These are phyloP conservation scores for Spathaspora girioi DNA, from an alignment of 805 yeast species.

Conservation along the genomic window DNA sequence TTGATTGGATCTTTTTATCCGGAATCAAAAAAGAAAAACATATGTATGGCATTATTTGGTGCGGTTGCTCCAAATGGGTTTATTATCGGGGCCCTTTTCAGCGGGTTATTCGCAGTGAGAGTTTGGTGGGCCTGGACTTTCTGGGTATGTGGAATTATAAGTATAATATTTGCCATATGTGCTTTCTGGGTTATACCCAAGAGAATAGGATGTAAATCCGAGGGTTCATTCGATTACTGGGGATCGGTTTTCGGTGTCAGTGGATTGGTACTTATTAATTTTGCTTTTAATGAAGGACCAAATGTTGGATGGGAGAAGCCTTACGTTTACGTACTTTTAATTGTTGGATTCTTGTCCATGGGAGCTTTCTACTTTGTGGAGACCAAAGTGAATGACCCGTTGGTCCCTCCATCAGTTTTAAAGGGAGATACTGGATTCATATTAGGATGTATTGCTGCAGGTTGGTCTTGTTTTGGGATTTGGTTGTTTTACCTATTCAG, in stretches of 20 bases:
- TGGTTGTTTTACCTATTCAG: slow-evolving; percentile 61
- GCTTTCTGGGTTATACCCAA: slow-evolving; percentile 25
- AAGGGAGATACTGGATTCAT: slow-evolving; percentile 45
- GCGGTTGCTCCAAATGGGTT: slow-evolving; percentile 35
- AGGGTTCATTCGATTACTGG: slow-evolving; percentile 20
- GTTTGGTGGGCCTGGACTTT: slow-evolving; percentile 37
- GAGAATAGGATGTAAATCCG: slow-evolving; percentile 16
- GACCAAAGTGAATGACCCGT: slow-evolving; percentile 43
- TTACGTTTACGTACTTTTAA: slow-evolving; percentile 55
- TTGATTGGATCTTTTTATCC: slow-evolving; percentile 30
- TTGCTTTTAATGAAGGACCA: slow-evolving; percentile 77
- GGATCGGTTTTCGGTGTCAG: slow-evolving; percentile 51
- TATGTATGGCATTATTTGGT: slow-evolving; percentile 27
- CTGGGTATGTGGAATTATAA: slow-evolving; percentile 24
- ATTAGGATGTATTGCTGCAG: slow-evolving; percentile 51
- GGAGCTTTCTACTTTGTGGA: slow-evolving; percentile 48
- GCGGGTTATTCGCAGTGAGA: slow-evolving; percentile 19
- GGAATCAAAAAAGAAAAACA: slow-evolving; percentile 14
- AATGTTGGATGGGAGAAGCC: slow-evolving; percentile 64
- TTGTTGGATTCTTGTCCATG: slow-evolving; percentile 45
- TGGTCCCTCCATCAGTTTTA: slow-evolving; percentile 51
- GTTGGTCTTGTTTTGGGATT: slow-evolving; percentile 77
- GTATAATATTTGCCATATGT: slow-evolving; percentile 12
- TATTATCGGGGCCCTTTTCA: slow-evolving; percentile 24
- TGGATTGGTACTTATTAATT: slow-evolving; percentile 62